Evolutionary conservation across 345 rosid genomes (phyloP).

Genomic region (Carallia brachiata): DNA sequence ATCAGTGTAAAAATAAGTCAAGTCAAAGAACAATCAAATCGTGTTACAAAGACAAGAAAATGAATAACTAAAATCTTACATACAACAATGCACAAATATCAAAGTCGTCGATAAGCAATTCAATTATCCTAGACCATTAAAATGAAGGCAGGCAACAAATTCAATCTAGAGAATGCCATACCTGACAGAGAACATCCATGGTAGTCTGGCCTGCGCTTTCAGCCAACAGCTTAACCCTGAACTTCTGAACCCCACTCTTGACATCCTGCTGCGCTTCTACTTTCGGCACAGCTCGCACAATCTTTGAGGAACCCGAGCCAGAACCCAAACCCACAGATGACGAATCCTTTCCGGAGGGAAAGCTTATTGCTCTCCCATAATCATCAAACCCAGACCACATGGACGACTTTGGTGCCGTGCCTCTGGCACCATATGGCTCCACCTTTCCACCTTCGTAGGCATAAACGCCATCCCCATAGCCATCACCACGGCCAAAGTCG

Average conservation of each 20-base stretch:
- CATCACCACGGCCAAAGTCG: slow-evolving; percentile 47
- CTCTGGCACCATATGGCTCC: slow-evolving; percentile 95
- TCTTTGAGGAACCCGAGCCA: slow-evolving; percentile 50
- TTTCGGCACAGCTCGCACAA: slow-evolving; percentile 89
- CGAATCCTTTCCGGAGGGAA: slow-evolving; percentile 57
- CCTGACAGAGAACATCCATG: slow-evolving; percentile 97
- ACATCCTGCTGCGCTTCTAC: slow-evolving; percentile 77
- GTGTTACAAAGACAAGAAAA: too few relatives aligned
- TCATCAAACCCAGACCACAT: slow-evolving; percentile 77
- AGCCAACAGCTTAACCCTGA: slow-evolving; percentile 83
- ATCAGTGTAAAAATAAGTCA: too few relatives aligned
- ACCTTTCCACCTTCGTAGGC: slow-evolving; percentile 79
- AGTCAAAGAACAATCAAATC: too few relatives aligned
- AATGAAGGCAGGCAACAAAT: background rate
- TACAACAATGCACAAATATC: too few relatives aligned
- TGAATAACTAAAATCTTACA: too few relatives aligned
- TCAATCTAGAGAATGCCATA: slow-evolving; percentile 10
- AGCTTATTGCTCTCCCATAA: slow-evolving; percentile 76
- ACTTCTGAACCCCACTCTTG: slow-evolving; percentile 87
- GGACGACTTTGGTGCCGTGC: slow-evolving; percentile 80
- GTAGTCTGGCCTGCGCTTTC: slow-evolving; percentile 83
- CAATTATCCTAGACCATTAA: too few relatives aligned
- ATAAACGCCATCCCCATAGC: slow-evolving; percentile 78
- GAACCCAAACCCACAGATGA: slow-evolving; percentile 33
- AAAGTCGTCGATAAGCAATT: too few relatives aligned